Base-by-base conservation (phyloP, 2,329 filamentous ascomycete genomes). In the Trichoderma breve region DNA sequence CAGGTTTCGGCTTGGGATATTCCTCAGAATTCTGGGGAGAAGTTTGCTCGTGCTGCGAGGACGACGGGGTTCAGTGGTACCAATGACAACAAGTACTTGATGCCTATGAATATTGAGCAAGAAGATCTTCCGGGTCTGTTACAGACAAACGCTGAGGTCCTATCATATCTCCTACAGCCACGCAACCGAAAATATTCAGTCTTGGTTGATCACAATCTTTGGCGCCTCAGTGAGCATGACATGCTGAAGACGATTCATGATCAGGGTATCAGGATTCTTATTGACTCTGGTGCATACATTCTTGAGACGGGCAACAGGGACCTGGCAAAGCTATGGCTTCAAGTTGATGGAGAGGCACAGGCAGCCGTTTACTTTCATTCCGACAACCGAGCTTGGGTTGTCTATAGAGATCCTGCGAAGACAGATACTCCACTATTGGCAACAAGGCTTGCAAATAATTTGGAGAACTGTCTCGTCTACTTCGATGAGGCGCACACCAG, bases 11-110 rank as follows among this genome's bases (percentile, higher is more conserved):
- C 89, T 0, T 93, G 91, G 91, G 91, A 93, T 74, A 81, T 93
- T 2, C 88, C 89, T 0, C 76, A 89, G 83, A 82, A 74, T 6
- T n/a, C 39, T 12, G 43, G n/a, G 4, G 21, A 18, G 26, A 2
- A 30, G 7, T 3, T 4, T 18, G 8, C 34, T 15, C n/a, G 8
- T 14, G 12, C 21, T 8, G 73, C 76, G 1, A 57, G 85, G 1
- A 91, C 90, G 0, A 92, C 90, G 0, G 91, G 91, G 0, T 94
- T 94, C 77, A 91, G 89, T 8, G 91, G 91, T 0, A 93, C 92
- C 0, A 93, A 92, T 58, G 91, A 93, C 76, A 89, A 87, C 24
- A 83, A 86, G 47, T 81, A 80, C 0, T 82, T 91, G 39, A 79
- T 93, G 0, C 91, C 91, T 0, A 78, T 89, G n/a, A 73, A 57